These are phyloP conservation scores for Xylaria grammica DNA, from an alignment of 495 filamentous ascomycete genomes.

Conservation along the genomic window DNA sequence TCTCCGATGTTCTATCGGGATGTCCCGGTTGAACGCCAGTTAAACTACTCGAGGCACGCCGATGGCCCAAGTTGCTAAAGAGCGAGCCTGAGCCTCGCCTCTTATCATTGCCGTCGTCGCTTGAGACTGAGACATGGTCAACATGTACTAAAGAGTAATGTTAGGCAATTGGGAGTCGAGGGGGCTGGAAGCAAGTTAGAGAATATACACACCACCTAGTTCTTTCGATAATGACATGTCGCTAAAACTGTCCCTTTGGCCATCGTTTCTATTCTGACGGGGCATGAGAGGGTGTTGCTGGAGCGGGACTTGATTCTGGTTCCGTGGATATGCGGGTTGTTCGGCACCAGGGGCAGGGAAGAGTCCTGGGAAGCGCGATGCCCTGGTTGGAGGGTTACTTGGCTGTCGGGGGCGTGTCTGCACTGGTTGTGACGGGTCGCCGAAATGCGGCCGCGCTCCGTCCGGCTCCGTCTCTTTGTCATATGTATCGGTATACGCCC, in stretches of 20 bases:
- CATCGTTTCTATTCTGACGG: conserved; percentile 14
- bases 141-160: conserved; percentile 25
- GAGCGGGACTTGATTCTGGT: conserved; percentile 26
- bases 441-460: conserved; percentile 17
- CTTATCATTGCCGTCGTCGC: conserved; percentile 23
- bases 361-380: conserved; percentile 42
- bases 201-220: conserved; percentile 20
- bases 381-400: conserved; percentile 44
- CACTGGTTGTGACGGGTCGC: conserved; percentile 7
- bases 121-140: conserved; percentile 32
- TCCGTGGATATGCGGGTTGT: conserved; percentile 5
- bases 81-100: conserved; percentile 27
- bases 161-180: neutral
- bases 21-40: conserved; percentile 16
- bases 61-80: conserved; percentile 28
- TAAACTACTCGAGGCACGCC: conserved; percentile 25
- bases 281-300: conserved; percentile 26
- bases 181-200: neutral
- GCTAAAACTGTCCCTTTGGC: conserved; percentile 1
- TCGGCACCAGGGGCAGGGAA: conserved; percentile 26
- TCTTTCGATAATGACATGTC: conserved; percentile 26
- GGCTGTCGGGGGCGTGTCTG: conserved; percentile 31
- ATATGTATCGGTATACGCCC: conserved; percentile 40
- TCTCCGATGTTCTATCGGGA: conserved; percentile 20
- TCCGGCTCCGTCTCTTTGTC: conserved; percentile 51